Conservation (phyloP, 495 filamentous ascomycete genomes). For the Bathelium albidoporum region DNA sequence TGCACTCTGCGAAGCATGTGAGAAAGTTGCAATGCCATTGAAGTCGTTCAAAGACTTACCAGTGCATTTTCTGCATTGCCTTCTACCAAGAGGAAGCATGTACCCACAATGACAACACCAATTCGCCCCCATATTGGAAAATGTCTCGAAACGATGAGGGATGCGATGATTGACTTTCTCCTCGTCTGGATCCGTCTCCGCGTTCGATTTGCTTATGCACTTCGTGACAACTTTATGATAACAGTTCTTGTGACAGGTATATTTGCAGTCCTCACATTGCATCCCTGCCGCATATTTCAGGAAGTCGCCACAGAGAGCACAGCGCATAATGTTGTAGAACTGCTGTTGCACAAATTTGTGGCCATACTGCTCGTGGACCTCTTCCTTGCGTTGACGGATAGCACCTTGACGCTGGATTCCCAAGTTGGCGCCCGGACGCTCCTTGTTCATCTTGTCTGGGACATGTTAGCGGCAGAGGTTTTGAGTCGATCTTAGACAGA, state of each 20-base stretch:
- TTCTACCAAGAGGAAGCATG: conserved; percentile 90
- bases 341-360: conserved; percentile 97
- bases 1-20: conserved; percentile 57
- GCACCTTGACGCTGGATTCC: conserved; percentile 92
- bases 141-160: conserved; percentile 88
- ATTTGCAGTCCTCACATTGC: conserved; percentile 99
- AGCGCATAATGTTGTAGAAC: conserved; percentile 99
- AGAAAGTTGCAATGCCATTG: conserved; percentile 1
- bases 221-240: conserved; percentile 97
- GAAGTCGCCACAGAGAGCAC: conserved; percentile 94
- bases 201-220: conserved; percentile 98
- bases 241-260: conserved; percentile 96
- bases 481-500: background rate
- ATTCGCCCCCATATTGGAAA: conserved; percentile 93
- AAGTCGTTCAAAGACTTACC: conserved; percentile 43
- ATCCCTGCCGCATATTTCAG: conserved; percentile 97
- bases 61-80: conserved; percentile 82
- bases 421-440: conserved; percentile 60
- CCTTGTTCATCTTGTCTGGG: conserved; percentile 55
- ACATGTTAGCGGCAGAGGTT: conserved; percentile 35
- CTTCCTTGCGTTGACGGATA: conserved; percentile 92
- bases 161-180: conserved; percentile 99
- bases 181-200: conserved; percentile 94
- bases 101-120: conserved; percentile 99
- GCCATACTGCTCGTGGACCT: conserved; percentile 93